Conservation (phyloP, 179 eudicot genomes). For the Gypsophila paniculata region DNA sequence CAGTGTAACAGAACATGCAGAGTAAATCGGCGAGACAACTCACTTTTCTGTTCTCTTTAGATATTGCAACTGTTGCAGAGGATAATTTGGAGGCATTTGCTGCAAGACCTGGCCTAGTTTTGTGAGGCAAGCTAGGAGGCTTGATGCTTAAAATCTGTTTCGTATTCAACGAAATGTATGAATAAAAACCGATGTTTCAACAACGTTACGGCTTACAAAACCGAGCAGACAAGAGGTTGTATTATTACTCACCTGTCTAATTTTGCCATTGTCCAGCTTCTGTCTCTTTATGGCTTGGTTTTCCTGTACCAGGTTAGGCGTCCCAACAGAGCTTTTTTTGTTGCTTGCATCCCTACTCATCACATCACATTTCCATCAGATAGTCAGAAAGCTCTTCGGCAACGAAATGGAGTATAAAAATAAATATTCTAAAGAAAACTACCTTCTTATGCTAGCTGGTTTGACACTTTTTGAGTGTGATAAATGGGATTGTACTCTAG, state of each 20-base stretch:
- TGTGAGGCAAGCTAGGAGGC: constrained; percentile 63
- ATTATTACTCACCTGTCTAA: constrained; percentile 59
- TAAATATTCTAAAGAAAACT: background rate
- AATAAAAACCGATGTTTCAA: constrained; percentile 1
- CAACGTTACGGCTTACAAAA: background rate
- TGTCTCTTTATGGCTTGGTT: constrained; percentile 91
- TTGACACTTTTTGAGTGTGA: constrained; percentile 54
- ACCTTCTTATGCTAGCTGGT: constrained; percentile 57
- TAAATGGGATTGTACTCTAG: constrained; percentile 38
- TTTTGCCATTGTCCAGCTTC: constrained; percentile 72
- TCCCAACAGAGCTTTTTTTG: constrained; percentile 40
- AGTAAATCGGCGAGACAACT: constrained; percentile 2
- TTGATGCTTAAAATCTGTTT: constrained; percentile 68
- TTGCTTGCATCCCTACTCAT: constrained; percentile 39
- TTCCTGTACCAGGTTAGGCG: constrained; percentile 72
- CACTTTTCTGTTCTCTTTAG: constrained; percentile 75
- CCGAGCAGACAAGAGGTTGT: background rate
- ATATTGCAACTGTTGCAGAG: constrained; percentile 37
- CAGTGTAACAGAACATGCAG: background rate
- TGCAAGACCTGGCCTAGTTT: constrained; percentile 44
- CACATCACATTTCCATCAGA: background rate
- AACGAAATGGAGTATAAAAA: background rate
- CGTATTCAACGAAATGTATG: background rate
- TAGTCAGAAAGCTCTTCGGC: background rate
- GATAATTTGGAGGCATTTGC: constrained; percentile 33